phyloP scores from a whole-genome alignment of 345 rosid genomes.

The Camelina neglecta region DNA sequence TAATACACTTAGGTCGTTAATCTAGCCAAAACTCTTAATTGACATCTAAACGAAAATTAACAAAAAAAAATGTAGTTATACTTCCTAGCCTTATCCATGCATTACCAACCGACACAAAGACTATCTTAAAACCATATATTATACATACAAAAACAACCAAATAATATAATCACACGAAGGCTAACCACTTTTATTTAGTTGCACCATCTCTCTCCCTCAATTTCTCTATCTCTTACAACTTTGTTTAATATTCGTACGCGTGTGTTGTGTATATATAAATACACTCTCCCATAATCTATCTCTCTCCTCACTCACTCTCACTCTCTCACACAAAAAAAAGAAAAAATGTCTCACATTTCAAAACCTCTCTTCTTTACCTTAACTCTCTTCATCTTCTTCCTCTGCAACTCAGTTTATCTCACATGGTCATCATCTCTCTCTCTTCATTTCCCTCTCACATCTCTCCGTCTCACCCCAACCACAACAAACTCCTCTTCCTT shows the following conservation, averaged over 20 bases:
- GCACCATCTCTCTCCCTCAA: conserved; percentile 23
- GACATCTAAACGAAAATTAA: not conserved
- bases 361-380: conserved; percentile 32
- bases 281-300: not conserved
- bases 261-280: conserved; percentile 11
- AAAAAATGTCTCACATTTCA: conserved; percentile 32
- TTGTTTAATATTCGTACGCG: not conserved
- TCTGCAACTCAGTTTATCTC: not conserved
- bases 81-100: conserved; percentile 30
- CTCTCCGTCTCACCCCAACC: conserved; percentile 35
- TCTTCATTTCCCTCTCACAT: conserved; percentile 50
- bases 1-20: conserved; percentile 7
- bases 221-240: not conserved
- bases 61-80: not conserved
- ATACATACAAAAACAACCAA: conserved; percentile 14
- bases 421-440: not conserved
- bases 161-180: not conserved
- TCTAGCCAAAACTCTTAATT: conserved; percentile 2
- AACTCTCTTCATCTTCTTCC: conserved; percentile 31
- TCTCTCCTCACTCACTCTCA: conserved; percentile 18
- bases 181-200: conserved; percentile 41
- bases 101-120: conserved; percentile 39
- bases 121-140: conserved; percentile 21
- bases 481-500: conserved; percentile 36
- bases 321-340: not conserved